Conservation (phyloP, 129 eudicot genomes). For the Flaveria ramosissima region DNA sequence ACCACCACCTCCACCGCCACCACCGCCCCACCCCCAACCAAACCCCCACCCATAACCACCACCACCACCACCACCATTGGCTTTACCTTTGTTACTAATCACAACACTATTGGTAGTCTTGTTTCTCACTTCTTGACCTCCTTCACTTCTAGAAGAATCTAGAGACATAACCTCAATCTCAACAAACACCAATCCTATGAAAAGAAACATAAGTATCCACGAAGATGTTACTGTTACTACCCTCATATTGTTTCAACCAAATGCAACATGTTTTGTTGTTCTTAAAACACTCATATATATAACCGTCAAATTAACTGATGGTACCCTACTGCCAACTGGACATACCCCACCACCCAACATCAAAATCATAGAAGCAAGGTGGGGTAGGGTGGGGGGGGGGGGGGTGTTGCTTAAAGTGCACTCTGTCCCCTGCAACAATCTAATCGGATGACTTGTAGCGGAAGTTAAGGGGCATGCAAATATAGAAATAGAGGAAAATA, state of each 20-base stretch:
- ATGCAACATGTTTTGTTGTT: conserved; percentile 2
- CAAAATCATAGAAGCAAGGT: conserved; percentile 25
- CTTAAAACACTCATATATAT: conserved; percentile 23
- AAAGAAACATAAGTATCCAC: conserved; percentile 26
- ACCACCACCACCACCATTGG: conserved; percentile 20
- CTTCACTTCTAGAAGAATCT: conserved; percentile 22
- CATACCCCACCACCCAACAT: conserved; percentile 21
- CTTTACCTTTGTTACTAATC: conserved; percentile 37
- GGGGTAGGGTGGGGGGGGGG: conserved; percentile 1
- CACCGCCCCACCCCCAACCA: conserved; percentile 46
- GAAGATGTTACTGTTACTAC: conserved; percentile 7
- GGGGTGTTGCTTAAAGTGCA: conserved; percentile 30
- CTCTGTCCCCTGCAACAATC: conserved; percentile 43
- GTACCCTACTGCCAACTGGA: conserved; percentile 33
- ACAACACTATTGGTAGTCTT: conserved; percentile 35
- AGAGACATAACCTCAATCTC: conserved; percentile 3
- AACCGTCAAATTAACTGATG: conserved; percentile 5
- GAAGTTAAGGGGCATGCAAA: conserved; percentile 32
- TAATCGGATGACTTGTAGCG: conserved; percentile 29
- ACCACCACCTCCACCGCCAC: conserved; percentile 24
- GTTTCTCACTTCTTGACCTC: conserved; percentile 20
- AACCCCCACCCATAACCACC: conserved; percentile 48
- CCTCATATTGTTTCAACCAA: conserved; percentile 31
- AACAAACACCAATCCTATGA: conserved; percentile 7
- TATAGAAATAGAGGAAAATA: conserved; percentile 21